Conservation (phyloP, 805 yeast species). For the Candida xiaguanensis region DNA sequence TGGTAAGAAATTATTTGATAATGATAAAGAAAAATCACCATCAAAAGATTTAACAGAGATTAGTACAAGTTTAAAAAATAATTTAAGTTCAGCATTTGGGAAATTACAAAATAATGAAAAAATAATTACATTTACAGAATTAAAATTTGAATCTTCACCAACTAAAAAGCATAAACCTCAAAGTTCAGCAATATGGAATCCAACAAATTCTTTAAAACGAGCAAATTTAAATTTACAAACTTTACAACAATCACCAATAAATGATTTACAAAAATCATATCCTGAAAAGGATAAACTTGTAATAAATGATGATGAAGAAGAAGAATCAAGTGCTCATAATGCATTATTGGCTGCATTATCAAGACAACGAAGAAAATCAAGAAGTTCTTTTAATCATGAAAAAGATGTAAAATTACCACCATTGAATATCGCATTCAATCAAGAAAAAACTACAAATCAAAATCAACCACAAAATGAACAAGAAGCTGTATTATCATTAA, state of each 20-base stretch:
- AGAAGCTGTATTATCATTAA: constrained; percentile 53
- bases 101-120: constrained; percentile 28
- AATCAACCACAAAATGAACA: constrained; percentile 33
- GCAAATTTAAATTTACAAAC: constrained; percentile 37
- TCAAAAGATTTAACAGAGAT: constrained; percentile 33
- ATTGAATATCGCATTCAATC: constrained; percentile 21
- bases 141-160: constrained; percentile 25
- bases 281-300: constrained; percentile 5
- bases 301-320: constrained; percentile 33
- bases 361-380: constrained; percentile 24
- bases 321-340: constrained; percentile 42
- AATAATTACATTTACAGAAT: constrained; percentile 29
- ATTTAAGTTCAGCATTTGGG: constrained; percentile 38
- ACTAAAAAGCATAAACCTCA: constrained; percentile 17
- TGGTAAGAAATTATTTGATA: constrained; percentile 33
- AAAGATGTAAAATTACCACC: constrained; percentile 23
- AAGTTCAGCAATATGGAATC: constrained; percentile 14
- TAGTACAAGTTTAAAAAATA: constrained; percentile 33
- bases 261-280: constrained; percentile 5
- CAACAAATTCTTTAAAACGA: constrained; percentile 20
- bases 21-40: constrained; percentile 16
- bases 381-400: constrained; percentile 15
- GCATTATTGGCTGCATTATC: constrained; percentile 41
- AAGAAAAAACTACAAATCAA: constrained; percentile 4
- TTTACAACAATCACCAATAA: constrained; percentile 31